These are phyloP conservation scores for Nicotiana noctiflora DNA, from an alignment of 257 asterid species.

Conservation along the genomic window DNA sequence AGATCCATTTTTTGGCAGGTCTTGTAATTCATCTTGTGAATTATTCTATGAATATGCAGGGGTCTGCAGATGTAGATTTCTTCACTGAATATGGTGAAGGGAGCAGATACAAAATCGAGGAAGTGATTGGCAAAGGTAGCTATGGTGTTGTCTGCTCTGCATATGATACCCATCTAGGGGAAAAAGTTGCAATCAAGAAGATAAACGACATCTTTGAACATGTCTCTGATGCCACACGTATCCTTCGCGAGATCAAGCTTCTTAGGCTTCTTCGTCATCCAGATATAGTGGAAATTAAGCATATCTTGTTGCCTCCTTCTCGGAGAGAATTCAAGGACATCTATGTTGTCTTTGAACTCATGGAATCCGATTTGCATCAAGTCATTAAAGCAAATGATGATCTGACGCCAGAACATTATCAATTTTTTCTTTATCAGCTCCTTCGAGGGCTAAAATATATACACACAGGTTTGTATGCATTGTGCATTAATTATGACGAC, in stretches of 20 bases:
- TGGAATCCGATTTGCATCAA: slow-evolving; percentile 97
- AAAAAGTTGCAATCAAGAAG: slow-evolving; percentile 91
- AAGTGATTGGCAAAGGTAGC: slow-evolving; percentile 96
- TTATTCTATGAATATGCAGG: slow-evolving; percentile 37
- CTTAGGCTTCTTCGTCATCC: slow-evolving; percentile 97
- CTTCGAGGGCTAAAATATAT: slow-evolving; percentile 86
- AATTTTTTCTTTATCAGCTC: slow-evolving; percentile 81
- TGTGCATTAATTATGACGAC: neutral
- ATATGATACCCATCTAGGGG: slow-evolving; percentile 77
- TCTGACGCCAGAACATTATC: slow-evolving; percentile 84
- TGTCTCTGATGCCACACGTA: slow-evolving; percentile 93
- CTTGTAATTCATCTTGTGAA: neutral
- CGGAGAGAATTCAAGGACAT: slow-evolving; percentile 93
- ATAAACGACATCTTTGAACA: slow-evolving; percentile 93
- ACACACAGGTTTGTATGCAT: slow-evolving; percentile 64
- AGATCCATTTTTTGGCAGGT: neutral
- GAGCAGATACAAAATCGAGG: slow-evolving; percentile 83
- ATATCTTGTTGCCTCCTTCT: slow-evolving; percentile 89
- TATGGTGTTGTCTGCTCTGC: slow-evolving; percentile 98
- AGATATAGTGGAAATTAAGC: slow-evolving; percentile 92
- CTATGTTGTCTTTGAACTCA: slow-evolving; percentile 82
- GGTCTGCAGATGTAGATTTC: slow-evolving; percentile 68
- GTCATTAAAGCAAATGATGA: slow-evolving; percentile 91
- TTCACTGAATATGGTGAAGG: slow-evolving; percentile 98
- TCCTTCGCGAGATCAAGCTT: slow-evolving; percentile 92